A percentile compares a stretch with the other conserved stretches of the same genome.
phyloP scores from a whole-genome alignment of 1,284 basidiomycete genomes.

The Trichosporon coremiiforme region DNA sequence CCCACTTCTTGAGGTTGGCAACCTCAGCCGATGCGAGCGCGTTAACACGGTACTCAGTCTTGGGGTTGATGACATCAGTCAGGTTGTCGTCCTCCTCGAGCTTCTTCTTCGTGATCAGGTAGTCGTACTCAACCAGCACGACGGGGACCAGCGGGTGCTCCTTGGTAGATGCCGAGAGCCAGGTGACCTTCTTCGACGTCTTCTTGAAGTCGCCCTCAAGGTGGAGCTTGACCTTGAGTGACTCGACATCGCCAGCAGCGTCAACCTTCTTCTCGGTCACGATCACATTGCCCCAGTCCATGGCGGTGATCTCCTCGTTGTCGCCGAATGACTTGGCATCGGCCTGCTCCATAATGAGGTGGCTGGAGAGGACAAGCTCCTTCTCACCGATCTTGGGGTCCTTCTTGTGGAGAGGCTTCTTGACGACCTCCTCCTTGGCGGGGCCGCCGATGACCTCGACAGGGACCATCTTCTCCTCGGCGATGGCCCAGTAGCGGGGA shows the following conservation, averaged over 20 bases:
- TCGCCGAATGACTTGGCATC: constrained; percentile 86
- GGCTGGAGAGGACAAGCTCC: constrained; percentile 78
- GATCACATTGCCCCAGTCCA: constrained; percentile 99
- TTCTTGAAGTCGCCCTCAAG: constrained; percentile 97
- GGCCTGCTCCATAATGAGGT: constrained; percentile 85
- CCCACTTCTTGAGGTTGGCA: constrained; percentile 70
- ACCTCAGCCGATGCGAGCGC: constrained; percentile 77
- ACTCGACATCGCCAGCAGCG: constrained; percentile 66
- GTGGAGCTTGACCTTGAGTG: constrained; percentile 80
- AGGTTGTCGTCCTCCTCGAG: constrained; percentile 93
- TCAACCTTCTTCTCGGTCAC: constrained; percentile 68
- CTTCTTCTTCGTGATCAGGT: constrained; percentile 99
- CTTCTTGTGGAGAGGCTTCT: constrained; percentile 92
- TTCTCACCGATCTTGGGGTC: constrained; percentile 90
- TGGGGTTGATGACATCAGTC: constrained; percentile 81
- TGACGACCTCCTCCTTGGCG: constrained; percentile 61
- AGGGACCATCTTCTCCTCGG: constrained; percentile 73
- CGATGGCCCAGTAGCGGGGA: constrained; percentile 85
- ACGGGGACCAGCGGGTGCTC: constrained; percentile 67
- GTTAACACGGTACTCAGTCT: constrained; percentile 82
- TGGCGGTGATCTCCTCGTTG: constrained; percentile 94
- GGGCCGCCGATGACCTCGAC: constrained; percentile 62
- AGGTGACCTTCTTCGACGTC: constrained; percentile 96
- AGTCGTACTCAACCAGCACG: constrained; percentile 90
- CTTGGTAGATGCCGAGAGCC: constrained; percentile 72